A percentile compares a stretch with the other conserved stretches of the same genome.
phyloP scores from a whole-genome alignment of 176 grass and related monocot genomes.

The Tuctoria greenei region DNA sequence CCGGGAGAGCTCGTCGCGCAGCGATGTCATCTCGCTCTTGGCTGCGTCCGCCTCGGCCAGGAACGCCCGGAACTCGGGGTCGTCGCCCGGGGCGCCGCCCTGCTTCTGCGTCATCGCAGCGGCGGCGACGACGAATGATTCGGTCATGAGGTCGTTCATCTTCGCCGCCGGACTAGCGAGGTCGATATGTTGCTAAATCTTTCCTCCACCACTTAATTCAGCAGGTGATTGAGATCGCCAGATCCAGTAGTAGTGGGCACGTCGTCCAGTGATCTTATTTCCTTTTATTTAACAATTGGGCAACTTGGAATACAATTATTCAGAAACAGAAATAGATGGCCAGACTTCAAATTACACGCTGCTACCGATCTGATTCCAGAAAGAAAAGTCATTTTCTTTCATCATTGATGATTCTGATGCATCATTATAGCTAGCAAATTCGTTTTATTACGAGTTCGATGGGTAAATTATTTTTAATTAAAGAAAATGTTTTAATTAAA shows the following conservation, averaged over 20 bases:
- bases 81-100: background rate
- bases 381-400: background rate
- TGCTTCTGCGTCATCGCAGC: conserved; percentile 16
- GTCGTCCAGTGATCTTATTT: background rate
- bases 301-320: background rate
- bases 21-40: conserved; percentile 41
- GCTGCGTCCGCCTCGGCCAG: conserved; percentile 54
- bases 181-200: conserved; percentile 1
- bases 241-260: conserved; percentile 15
- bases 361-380: background rate
- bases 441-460: background rate
- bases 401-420: no score
- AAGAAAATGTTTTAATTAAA: no score
- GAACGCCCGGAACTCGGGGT: conserved; percentile 45
- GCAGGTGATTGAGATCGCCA: background rate
- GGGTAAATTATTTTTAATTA: no score
- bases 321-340: background rate
- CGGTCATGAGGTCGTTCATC: conserved; percentile 68
- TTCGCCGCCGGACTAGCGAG: background rate
- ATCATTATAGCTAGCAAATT: background rate
- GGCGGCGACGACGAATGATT: conserved; percentile 56
- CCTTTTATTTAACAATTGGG: background rate
- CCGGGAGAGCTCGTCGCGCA: conserved; percentile 37
- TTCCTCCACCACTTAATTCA: background rate
- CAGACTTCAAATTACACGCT: background rate